A percentile compares a stretch with the other conserved stretches of the same genome.
Evolutionary conservation across 208 protist species (phyloP).

Genomic region (Entamoeba histolytica): DNA sequence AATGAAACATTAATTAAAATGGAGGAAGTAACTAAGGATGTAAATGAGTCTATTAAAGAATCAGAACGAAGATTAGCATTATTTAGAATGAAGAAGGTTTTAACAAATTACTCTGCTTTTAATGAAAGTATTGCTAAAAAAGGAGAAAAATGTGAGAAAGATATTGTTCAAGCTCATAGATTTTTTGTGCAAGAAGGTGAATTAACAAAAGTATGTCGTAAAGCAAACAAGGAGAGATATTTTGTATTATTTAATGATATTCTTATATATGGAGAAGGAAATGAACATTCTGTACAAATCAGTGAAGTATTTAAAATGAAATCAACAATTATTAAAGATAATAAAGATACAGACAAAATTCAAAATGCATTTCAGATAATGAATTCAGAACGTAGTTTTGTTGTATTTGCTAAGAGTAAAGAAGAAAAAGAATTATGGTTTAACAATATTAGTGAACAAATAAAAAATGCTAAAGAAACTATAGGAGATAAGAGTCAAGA

Average conservation of each 20-base stretch:
- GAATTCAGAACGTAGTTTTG: not conserved
- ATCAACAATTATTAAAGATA: not conserved
- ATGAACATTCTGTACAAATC: not conserved
- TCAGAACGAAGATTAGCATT: not conserved
- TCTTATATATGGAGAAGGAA: not conserved
- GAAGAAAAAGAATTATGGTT: not conserved
- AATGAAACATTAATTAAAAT: not conserved
- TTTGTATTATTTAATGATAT: slow-evolving; percentile 3
- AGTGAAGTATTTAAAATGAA: not conserved
- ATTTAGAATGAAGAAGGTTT: not conserved
- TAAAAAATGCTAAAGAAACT: not conserved
- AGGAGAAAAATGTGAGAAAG: not conserved
- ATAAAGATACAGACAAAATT: not conserved
- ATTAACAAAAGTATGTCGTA: not conserved
- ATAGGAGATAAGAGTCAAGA: not conserved
- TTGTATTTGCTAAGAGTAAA: not conserved
- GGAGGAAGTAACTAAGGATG: not conserved
- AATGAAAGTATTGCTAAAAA: not conserved
- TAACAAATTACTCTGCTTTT: not conserved
- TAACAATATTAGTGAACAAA: not conserved
- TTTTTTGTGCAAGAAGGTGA: not conserved
- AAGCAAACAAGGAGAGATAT: not conserved
- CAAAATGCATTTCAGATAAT: not conserved
- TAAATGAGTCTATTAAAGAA: not conserved
- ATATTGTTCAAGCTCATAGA: not conserved